phyloP scores from a whole-genome alignment of 2,329 filamentous ascomycete genomes.

The Trichoderma oligosporum region DNA sequence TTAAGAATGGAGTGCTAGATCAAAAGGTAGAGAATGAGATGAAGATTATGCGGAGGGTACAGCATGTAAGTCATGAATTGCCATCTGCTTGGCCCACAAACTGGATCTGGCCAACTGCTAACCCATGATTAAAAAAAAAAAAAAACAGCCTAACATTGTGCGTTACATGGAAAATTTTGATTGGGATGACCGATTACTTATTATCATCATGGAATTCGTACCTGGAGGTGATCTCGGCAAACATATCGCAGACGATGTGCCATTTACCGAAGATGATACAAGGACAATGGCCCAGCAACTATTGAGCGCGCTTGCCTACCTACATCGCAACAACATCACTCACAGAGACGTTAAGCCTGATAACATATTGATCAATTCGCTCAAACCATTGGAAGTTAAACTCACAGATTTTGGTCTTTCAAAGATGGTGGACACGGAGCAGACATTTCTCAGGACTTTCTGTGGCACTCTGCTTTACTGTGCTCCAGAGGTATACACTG shows the following conservation, averaged over 20 bases:
- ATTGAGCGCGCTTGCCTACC: slow-evolving; percentile 75
- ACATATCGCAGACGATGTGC: slow-evolving; percentile 58
- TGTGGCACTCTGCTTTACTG: slow-evolving; percentile 95
- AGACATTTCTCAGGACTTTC: slow-evolving; percentile 93
- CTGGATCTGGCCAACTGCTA: slow-evolving; percentile 1
- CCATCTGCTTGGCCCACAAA: background rate
- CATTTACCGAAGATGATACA: slow-evolving; percentile 65
- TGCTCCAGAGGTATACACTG: slow-evolving; percentile 90
- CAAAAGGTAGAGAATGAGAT: slow-evolving; percentile 96
- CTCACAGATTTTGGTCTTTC: slow-evolving; percentile 95
- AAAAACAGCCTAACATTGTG: slow-evolving; percentile 88
- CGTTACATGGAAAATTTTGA: slow-evolving; percentile 87
- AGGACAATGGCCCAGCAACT: slow-evolving; percentile 72
- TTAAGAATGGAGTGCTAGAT: slow-evolving; percentile 86
- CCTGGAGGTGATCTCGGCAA: slow-evolving; percentile 77
- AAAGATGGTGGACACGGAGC: slow-evolving; percentile 84
- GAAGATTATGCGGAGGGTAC: slow-evolving; percentile 84
- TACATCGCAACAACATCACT: slow-evolving; percentile 85
- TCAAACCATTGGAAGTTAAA: slow-evolving; percentile 76
- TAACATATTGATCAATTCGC: slow-evolving; percentile 81
- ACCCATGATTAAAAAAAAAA: slow-evolving; percentile 37
- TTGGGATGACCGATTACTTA: slow-evolving; percentile 75
- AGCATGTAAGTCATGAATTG: slow-evolving; percentile 62
- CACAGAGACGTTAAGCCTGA: slow-evolving; percentile 99
- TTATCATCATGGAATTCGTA: slow-evolving; percentile 96